Evolutionary conservation across 306 rosid species (phyloP).

Genomic region (Acacia crassicarpa): DNA sequence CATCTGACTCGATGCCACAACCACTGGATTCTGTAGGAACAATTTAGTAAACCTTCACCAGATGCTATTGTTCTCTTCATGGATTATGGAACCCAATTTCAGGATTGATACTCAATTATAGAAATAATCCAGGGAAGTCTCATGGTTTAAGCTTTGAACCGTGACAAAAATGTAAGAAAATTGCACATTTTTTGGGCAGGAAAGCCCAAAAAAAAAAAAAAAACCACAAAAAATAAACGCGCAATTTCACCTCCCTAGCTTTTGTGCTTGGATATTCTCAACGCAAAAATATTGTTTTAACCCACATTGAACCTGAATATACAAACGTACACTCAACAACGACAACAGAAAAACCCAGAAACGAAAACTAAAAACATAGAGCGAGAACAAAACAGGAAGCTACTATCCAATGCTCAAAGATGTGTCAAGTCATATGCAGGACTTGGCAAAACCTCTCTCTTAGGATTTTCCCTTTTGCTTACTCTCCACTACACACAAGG

Average conservation of each 20-base stretch:
- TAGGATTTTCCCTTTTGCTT: background rate
- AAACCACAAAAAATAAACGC: background rate
- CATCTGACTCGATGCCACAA: conserved; percentile 19
- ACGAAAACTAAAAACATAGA: background rate
- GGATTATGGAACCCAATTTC: background rate
- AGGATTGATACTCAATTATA: background rate
- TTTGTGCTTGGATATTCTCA: background rate
- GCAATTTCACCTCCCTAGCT: background rate
- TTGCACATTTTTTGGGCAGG: background rate
- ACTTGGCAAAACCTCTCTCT: background rate
- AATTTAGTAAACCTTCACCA: background rate
- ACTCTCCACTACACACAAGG: background rate
- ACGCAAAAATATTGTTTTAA: background rate
- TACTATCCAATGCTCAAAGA: background rate
- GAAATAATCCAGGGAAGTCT: background rate
- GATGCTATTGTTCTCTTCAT: background rate
- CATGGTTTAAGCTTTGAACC: background rate
- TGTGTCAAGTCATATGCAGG: background rate
- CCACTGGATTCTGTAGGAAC: conserved; percentile 27
- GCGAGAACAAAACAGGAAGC: background rate
- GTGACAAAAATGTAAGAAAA: background rate
- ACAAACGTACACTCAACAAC: background rate
- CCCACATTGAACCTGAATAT: background rate
- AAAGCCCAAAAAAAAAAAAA: too few relatives aligned
- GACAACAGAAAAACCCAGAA: background rate